Evolutionary conservation across 2,329 filamentous ascomycete genomes (phyloP), one percentile per base, ranked within the genome.

Genomic region (Aspergillus tubingensis): DNA sequence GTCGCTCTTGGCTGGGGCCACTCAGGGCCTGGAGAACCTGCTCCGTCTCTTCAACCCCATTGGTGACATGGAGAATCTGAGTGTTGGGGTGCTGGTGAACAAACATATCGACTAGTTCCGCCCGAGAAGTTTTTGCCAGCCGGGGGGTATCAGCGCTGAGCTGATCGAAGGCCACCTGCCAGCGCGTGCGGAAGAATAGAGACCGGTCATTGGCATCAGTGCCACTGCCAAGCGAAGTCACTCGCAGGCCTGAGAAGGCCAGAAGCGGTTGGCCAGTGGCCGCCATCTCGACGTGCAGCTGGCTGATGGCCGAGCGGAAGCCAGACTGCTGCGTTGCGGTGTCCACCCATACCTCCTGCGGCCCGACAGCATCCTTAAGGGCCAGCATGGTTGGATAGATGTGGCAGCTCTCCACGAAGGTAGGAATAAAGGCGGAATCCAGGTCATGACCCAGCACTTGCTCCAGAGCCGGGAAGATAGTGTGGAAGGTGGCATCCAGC

Each of bases 401-500:
- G 15, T 44, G 36, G 15, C 36, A 27, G 19, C 30, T 39, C 11
- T 36, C 38, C n/a, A 55, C 38, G 11, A 44, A 55, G 13, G 52
- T 55, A 3, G 52, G 41, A 21, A 55, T 43, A 23, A 44, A 55
- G 6, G 44, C 19, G 8, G 23, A 21, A 13, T 48, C 44, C 44
- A 48, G 44, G 7, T 23, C 21, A 7, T 15, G 19, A 15, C 36
- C 52, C 36, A 43, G 21, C 11, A 38, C 27, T 17, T 25, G 25
- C 54, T 49, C 54, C 27, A 38, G 17, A 21, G 27, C 44, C 13
- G 54, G 43, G 30, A 57, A 57, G 21, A 57, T 49, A 8, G 43
- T 23, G 43, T 57, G 54, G 8, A 44, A 50, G n/a, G 54, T 38
- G 17, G 43, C 43, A 17, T 57, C 54, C 8, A 57, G 19, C 2